phyloP scores from a whole-genome alignment of 2,329 filamentous ascomycete species.

The Didymella arachidicola region DNA sequence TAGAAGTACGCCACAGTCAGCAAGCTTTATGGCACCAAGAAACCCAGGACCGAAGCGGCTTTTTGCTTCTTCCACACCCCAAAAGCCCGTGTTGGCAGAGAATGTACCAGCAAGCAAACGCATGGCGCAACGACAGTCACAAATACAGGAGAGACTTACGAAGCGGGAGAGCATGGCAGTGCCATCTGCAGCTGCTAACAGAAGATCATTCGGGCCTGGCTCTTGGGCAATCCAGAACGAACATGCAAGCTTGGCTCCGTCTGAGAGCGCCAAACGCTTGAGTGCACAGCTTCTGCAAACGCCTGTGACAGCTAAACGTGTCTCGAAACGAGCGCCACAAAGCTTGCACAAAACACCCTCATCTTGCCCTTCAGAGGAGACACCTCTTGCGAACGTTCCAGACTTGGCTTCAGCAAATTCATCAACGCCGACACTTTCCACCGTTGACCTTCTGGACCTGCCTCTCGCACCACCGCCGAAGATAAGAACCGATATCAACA shows the following conservation, averaged over 20 bases:
- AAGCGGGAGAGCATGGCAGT: slow-evolving; percentile 32
- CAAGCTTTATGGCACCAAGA: slow-evolving; percentile 29
- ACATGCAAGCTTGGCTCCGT: slow-evolving; percentile 24
- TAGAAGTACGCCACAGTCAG: slow-evolving; percentile 17
- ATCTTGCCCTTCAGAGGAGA: slow-evolving; percentile 5
- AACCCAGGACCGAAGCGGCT: slow-evolving; percentile 26
- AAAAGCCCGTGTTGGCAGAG: slow-evolving; percentile 29
- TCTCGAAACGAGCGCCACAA: slow-evolving; percentile 18
- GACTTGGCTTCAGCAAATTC: slow-evolving; percentile 29
- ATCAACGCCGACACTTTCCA: slow-evolving; percentile 20
- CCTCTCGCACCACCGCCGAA: slow-evolving; percentile 21
- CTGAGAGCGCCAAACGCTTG: slow-evolving; percentile 27
- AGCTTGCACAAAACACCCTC: slow-evolving; percentile 1
- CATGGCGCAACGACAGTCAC: slow-evolving; percentile 27
- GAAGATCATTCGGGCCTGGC: slow-evolving; percentile 28
- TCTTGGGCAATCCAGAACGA: slow-evolving; percentile 25
- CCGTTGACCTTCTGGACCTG: slow-evolving; percentile 1
- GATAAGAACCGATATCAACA: slow-evolving; percentile 22
- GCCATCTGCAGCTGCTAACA: slow-evolving; percentile 21
- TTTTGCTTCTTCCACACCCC: slow-evolving; percentile 17
- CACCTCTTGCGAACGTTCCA: slow-evolving; percentile 22
- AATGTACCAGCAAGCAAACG: slow-evolving; percentile 32
- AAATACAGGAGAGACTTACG: slow-evolving; percentile 29
- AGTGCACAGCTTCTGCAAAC: slow-evolving; percentile 30
- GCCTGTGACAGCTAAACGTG: slow-evolving; percentile 31